These are phyloP conservation scores for Monosporascus sp. DNA, from an alignment of 2,329 filamentous ascomycete species.

Conservation along the genomic window DNA sequence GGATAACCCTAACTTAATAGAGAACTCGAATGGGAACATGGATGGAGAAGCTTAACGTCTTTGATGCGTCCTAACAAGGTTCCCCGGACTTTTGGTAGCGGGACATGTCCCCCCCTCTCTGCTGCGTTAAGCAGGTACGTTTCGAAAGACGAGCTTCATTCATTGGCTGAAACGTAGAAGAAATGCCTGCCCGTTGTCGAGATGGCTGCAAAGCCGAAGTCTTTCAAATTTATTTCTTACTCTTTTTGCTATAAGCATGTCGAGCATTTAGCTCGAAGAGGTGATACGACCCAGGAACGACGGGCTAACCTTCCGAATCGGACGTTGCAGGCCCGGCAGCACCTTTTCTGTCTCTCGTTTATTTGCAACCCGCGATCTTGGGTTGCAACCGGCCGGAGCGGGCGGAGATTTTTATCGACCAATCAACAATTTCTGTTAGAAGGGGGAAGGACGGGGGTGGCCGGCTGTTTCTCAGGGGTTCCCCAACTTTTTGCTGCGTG, in stretches of 20 bases:
- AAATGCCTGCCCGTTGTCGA: background rate
- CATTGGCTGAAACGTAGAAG: background rate
- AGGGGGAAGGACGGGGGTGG: too few relatives aligned
- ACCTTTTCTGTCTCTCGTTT: background rate
- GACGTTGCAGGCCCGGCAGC: background rate
- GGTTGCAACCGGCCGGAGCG: background rate
- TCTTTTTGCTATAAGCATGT: background rate
- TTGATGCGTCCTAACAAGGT: background rate
- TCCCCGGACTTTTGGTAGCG: background rate
- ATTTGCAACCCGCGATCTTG: background rate
- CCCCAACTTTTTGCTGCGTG: background rate
- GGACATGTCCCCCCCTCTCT: background rate
- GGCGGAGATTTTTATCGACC: background rate
- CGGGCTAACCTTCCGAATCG: background rate
- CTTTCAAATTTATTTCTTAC: background rate
- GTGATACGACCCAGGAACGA: background rate
- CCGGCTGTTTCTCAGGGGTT: background rate
- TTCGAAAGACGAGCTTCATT: background rate
- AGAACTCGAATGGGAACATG: background rate
- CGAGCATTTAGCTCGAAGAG: background rate
- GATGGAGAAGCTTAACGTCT: background rate
- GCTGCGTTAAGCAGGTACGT: background rate
- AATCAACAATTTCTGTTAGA: background rate
- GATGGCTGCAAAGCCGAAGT: background rate
- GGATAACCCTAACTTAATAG: background rate